phyloP scores from a whole-genome alignment of 192 early-diverging fungal species.

The Lobulomyces angularis region DNA sequence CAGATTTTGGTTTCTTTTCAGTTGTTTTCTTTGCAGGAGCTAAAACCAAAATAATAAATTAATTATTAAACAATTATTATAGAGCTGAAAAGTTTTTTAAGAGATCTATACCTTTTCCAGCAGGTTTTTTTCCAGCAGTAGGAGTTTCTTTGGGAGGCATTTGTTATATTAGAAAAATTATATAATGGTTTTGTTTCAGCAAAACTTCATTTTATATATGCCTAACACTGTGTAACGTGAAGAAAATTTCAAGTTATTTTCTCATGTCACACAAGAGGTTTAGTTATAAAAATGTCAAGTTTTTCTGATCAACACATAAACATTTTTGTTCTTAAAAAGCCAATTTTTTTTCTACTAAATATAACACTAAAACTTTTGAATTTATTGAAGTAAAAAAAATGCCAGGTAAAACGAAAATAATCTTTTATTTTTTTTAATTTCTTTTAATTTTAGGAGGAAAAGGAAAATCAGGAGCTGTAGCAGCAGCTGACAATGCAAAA shows the following conservation, averaged over 20 bases:
- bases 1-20: constrained; percentile 44
- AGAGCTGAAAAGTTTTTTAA: too few species aligned
- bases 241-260: neutral
- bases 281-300: neutral
- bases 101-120: too few species aligned
- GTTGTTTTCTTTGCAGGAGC: constrained; percentile 64
- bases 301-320: neutral
- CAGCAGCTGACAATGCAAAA: constrained; percentile 14
- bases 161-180: neutral
- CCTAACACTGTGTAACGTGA: neutral
- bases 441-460: constrained; percentile 24
- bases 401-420: neutral
- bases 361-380: neutral
- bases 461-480: constrained; percentile 15
- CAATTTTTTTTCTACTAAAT: neutral
- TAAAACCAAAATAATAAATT: too few species aligned
- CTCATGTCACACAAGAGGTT: neutral
- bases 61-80: too few species aligned
- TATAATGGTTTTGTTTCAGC: neutral
- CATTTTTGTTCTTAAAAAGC: neutral
- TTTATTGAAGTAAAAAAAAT: neutral
- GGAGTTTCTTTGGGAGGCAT: constrained; percentile 39
- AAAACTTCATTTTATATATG: neutral
- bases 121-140: constrained; percentile 22
- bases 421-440: neutral